Evolutionary conservation across 2,329 filamentous ascomycete genomes (phyloP), one percentile per base, ranked within the genome.

Genomic region (Xylaria sp.): DNA sequence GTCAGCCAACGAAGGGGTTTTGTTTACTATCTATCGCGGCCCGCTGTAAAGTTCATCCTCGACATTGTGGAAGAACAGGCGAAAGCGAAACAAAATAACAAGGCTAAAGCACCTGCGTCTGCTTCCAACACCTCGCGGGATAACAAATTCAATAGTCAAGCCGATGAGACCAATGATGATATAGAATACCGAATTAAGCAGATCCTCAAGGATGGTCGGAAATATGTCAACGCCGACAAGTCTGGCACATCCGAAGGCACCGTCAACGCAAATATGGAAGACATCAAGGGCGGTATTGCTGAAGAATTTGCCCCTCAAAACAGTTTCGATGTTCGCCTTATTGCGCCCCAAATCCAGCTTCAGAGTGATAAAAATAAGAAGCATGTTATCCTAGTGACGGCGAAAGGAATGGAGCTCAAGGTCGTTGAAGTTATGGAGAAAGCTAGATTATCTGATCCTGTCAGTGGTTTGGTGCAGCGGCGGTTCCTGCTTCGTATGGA

Each of bases 391-490:
- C 85, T 99, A n/a, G 91, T 98, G 55, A 96, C 95, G 2, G 94
- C 94, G 32, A 98, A 98, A 81, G 93, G 94, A 62, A 99, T 99
- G 94, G 94, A 98, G 79, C 88, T 98, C 65, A 98, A 98, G 82
- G 92, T 99, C 12, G 89, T 99, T 23, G 95, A 98, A 73, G 95
- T 99, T 75, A 97, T 98, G 92, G 96, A 99, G 82, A 98, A 97
- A 81, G 91, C 94, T 75, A 89, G 96, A 69, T 89, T 98, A 65
- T 94, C 90, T 57, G 96, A 99, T 78, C 91, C 93, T 74, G 94
- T 99, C 75, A 97, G 93, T 76, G 97, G 96, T 63, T 87, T 99
- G 54, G 95, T 99, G 1, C 97, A 99, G 79, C 92, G 94, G 44
- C 92, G 96, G 8, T 98, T 98, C 82, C 89, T 94, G 32, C 90